Base-by-base conservation (phyloP, 192 early-diverging fungal genomes). In the Helicostylum pulchrum region DNA sequence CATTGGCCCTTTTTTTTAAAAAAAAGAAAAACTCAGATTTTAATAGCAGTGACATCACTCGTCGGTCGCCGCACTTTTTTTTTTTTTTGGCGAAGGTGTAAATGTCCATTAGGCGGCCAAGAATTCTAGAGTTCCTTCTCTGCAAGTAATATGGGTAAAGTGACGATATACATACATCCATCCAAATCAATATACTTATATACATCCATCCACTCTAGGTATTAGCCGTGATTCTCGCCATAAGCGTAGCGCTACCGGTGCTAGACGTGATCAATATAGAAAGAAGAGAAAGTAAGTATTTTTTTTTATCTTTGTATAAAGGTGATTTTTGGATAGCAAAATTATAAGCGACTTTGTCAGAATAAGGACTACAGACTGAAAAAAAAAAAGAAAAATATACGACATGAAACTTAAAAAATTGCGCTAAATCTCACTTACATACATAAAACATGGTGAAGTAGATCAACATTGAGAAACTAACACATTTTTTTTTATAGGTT, bases 141-240 rank as follows among this genome's bases (percentile, higher is more conserved):
- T 48, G 17, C 46, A 48, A 48, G 12, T 48, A 48, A 48, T 48
- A 48, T 48, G 46, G 46, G 46, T 48, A 48, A 48, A 48, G 46
- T 15, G 36, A 39, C 9, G 36, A 48, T 14, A 48, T 12, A 14
- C 12, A 48, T 48, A 14, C 46, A 48, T 48, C 46, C 46, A 48
- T 48, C 46, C 12, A 15, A 48, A 10, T 39, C 46, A 48, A 48
- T 48, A 19, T 19, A 48, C 17, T 19, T 19, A 48, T 15, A 48
- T 48, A 17, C 12, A 48, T 48, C 46, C 46, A 48, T 48, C 46
- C 46, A 48, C n/a, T 11, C 48, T 80, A 95, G 95, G 95, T 97
- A 97, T 99, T 86, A 92, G 90, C 85, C 87, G 97, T 85, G 96
- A 98, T 88, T 94, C 91, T 78, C 94, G 97, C 83, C 97, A 99